phyloP scores from a whole-genome alignment of 345 rosid genomes.

The Linum lewisii region DNA sequence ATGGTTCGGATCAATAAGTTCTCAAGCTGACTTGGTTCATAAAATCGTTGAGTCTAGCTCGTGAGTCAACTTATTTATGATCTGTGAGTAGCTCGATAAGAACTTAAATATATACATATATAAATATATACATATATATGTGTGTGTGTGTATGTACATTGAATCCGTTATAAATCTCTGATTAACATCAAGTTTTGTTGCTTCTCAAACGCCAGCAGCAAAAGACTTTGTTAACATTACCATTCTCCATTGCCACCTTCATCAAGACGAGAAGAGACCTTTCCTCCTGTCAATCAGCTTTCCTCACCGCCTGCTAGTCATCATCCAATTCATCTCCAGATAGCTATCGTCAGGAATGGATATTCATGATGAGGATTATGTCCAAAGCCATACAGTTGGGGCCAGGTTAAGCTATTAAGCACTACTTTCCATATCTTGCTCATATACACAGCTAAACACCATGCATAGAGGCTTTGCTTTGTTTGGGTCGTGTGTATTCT shows the following conservation, averaged over 20 bases:
- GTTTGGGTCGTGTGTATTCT: too few species aligned
- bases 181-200: neutral
- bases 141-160: too few species aligned
- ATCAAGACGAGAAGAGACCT: neutral
- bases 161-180: neutral
- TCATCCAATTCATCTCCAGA: too few species aligned
- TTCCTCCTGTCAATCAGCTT: neutral
- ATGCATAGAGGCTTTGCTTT: conserved; percentile 76
- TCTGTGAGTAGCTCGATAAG: too few species aligned
- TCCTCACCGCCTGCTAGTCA: neutral
- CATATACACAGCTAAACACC: conserved; percentile 86
- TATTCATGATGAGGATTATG: neutral
- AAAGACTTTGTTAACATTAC: neutral
- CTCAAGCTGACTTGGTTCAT: too few species aligned
- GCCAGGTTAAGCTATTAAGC: conserved; percentile 41
- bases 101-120: too few species aligned
- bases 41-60: too few species aligned
- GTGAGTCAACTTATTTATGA: too few species aligned
- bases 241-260: neutral
- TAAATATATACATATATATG: too few species aligned
- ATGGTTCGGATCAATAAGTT: too few species aligned
- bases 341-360: neutral
- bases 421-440: conserved; percentile 70
- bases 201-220: neutral
- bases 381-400: neutral